phyloP scores from a whole-genome alignment of 2,329 filamentous ascomycete species.

The Aspergillus terreus region DNA sequence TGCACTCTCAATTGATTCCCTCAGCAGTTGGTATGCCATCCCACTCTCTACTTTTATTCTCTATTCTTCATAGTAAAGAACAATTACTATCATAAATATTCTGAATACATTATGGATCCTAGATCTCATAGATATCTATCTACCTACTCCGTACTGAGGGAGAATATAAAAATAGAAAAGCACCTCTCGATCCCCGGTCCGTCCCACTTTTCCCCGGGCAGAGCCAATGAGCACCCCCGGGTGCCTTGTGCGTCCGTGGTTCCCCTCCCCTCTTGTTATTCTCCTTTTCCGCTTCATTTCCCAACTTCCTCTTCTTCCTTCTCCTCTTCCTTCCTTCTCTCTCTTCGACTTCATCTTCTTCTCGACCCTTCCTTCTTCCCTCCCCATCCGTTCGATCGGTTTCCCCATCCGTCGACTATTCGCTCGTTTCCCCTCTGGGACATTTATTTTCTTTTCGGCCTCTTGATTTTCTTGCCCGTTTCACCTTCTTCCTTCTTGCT shows the following conservation, averaged over 20 bases:
- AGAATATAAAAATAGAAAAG: no score
- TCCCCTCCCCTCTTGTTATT: slow-evolving; percentile 7
- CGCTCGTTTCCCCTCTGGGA: slow-evolving; percentile 16
- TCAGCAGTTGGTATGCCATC: no score
- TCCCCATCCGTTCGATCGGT: slow-evolving; percentile 9
- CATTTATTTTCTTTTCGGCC: slow-evolving; percentile 6
- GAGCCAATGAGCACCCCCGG: slow-evolving; percentile 1
- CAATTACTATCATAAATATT: no score
- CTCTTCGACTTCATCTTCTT: slow-evolving; percentile 5
- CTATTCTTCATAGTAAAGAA: no score
- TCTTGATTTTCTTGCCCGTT: slow-evolving; percentile 9
- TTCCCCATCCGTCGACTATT: slow-evolving; percentile 14
- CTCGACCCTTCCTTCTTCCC: slow-evolving; percentile 9
- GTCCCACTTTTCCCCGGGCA: neutral
- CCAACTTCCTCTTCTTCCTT: slow-evolving; percentile 7
- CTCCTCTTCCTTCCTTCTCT: slow-evolving; percentile 9
- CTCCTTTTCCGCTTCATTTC: slow-evolving; percentile 8
- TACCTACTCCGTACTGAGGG: no score
- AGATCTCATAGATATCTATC: no score
- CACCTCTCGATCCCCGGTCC: slow-evolving; percentile 1
- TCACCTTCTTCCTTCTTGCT: slow-evolving; percentile 10
- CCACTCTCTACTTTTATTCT: no score
- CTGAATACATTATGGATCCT: no score
- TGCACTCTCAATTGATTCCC: no score
- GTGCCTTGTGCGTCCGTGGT: slow-evolving; percentile 4